Percentiles rank a stretch among this genome's conserved stretches.
Conservation (phyloP, 805 yeast species). For the Ascoidea tarda region DNA sequence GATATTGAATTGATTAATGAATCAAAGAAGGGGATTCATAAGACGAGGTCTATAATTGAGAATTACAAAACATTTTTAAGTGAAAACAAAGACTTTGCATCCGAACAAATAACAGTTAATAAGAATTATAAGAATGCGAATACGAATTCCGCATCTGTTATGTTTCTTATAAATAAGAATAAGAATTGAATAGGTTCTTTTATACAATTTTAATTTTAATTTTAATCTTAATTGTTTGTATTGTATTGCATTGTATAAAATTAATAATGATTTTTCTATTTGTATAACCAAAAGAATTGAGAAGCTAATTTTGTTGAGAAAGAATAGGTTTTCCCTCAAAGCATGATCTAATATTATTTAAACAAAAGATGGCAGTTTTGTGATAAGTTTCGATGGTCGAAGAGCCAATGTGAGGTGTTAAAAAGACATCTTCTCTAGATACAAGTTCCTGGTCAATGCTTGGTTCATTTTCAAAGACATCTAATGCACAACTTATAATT, state of each 20-base stretch:
- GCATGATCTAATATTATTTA: slow-evolving; percentile 25
- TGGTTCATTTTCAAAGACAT: slow-evolving; percentile 49
- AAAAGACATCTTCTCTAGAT: slow-evolving; percentile 26
- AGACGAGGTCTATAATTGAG: slow-evolving; percentile 15
- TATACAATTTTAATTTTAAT: too few species aligned
- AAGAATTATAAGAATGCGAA: too few species aligned
- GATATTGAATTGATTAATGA: slow-evolving; percentile 13
- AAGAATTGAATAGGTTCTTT: too few species aligned
- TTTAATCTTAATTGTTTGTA: too few species aligned
- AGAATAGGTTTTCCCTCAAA: neutral
- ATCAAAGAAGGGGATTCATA: slow-evolving; percentile 8
- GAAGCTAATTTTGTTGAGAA: too few species aligned
- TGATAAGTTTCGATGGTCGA: slow-evolving; percentile 33
- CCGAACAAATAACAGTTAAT: too few species aligned
- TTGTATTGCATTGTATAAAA: too few species aligned
- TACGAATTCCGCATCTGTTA: too few species aligned
- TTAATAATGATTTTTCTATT: too few species aligned
- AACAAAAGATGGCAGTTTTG: slow-evolving; percentile 27
- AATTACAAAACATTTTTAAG: slow-evolving; percentile 19
- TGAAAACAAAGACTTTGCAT: slow-evolving; percentile 16
- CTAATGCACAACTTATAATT: slow-evolving; percentile 42
- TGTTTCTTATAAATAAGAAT: too few species aligned
- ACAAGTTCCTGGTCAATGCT: slow-evolving; percentile 15
- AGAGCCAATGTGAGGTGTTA: slow-evolving; percentile 55
- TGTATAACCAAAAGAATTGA: too few species aligned